Conservation (phyloP, 306 rosid genomes). For the Aeschynomene evenia region DNA sequence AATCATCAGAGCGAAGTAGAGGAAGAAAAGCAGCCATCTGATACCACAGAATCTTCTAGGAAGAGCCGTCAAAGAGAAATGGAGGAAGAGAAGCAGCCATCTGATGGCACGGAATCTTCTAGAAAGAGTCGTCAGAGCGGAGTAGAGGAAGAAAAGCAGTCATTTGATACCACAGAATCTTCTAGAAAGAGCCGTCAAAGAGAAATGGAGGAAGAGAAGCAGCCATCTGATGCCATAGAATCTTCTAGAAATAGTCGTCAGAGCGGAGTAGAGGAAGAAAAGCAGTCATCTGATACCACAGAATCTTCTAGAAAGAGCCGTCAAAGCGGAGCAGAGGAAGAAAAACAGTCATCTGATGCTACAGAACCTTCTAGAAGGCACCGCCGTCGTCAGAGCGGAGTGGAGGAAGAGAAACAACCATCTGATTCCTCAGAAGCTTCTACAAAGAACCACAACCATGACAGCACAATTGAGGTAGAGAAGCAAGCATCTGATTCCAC, state of each 20-base stretch:
- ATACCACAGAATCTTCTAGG: too few relatives aligned
- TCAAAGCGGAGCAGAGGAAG: neutral
- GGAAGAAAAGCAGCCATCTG: neutral
- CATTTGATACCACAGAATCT: too few relatives aligned
- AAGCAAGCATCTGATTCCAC: constrained; percentile 9
- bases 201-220: neutral
- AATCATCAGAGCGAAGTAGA: too few relatives aligned
- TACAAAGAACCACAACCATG: neutral
- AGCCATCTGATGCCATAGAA: neutral
- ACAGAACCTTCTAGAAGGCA: neutral
- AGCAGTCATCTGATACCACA: neutral
- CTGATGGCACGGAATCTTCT: too few relatives aligned
- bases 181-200: neutral
- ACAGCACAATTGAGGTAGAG: neutral
- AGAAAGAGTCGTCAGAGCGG: too few relatives aligned
- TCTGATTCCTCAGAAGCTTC: neutral
- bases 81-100: too few relatives aligned
- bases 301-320: neutral
- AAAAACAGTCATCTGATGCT: neutral
- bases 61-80: too few relatives aligned
- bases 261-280: neutral
- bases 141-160: too few relatives aligned
- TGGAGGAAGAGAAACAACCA: too few relatives aligned
- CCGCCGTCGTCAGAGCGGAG: too few relatives aligned
- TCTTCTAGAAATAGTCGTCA: neutral